phyloP scores from a whole-genome alignment of 2,329 filamentous ascomycete species.

The Ceratocystis variospora region DNA sequence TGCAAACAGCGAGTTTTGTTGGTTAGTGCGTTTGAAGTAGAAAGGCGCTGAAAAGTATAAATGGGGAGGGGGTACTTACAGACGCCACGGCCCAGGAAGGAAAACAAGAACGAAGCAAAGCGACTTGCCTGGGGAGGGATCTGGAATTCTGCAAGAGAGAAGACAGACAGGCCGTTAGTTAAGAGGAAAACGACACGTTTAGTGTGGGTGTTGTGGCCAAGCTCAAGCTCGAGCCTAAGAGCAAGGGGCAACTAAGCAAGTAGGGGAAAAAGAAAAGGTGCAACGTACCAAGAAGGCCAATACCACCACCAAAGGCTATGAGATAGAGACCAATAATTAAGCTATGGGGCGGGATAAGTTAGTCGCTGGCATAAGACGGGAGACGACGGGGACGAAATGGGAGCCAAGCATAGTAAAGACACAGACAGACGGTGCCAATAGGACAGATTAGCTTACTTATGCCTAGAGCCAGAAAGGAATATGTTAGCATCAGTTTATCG shows the following conservation, averaged over 20 bases:
- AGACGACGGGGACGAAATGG: neutral
- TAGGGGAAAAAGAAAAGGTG: conserved; percentile 24
- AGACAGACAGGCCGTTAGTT: neutral
- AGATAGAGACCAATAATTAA: conserved; percentile 69
- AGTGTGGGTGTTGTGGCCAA: neutral
- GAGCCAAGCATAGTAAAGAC: too few relatives aligned
- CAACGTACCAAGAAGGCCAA: conserved; percentile 49
- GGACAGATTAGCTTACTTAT: conserved; percentile 5
- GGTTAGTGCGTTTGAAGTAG: conserved; percentile 11
- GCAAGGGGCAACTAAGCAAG: too few relatives aligned
- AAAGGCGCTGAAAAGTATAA: neutral
- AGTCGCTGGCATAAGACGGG: neutral
- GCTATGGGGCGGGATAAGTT: conserved; percentile 1
- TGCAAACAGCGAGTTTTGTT: neutral
- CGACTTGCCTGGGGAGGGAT: conserved; percentile 83
- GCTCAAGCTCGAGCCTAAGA: neutral
- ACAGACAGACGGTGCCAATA: too few relatives aligned
- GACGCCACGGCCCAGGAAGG: conserved; percentile 84
- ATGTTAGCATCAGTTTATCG: neutral
- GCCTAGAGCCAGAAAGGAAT: conserved; percentile 1
- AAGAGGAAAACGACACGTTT: neutral
- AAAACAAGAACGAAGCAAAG: conserved; percentile 96
- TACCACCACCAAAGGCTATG: conserved; percentile 74
- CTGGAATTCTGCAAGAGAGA: conserved; percentile 56
- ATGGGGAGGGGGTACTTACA: conserved; percentile 47